These are phyloP conservation scores for Papiliotrema terrestris DNA, from an alignment of 1,284 basidiomycete genomes.

Conservation along the genomic window DNA sequence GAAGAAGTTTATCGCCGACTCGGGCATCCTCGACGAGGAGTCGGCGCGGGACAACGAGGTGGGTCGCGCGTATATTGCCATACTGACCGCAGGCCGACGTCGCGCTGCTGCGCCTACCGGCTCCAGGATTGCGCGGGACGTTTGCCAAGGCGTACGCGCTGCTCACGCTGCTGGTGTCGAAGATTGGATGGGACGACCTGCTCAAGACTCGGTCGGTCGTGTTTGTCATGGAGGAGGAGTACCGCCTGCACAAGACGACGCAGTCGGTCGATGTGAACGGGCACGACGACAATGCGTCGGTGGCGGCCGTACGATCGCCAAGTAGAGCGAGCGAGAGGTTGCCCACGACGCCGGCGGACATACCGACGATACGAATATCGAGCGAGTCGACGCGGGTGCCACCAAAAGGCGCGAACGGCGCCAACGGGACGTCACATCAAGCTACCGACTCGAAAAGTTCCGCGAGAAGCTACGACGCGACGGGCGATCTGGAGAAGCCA, in stretches of 20 bases:
- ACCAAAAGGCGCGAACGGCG: constrained; percentile 4
- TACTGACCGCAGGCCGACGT: constrained; percentile 67
- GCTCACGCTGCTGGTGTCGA: constrained; percentile 80
- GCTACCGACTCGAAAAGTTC: too few relatives aligned
- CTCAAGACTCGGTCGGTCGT: constrained; percentile 88
- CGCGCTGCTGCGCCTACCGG: constrained; percentile 85
- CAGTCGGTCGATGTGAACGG: constrained; percentile 52
- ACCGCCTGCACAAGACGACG: constrained; percentile 63
- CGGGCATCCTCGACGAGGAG: constrained; percentile 57
- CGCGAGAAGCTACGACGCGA: too few relatives aligned
- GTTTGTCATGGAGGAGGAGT: constrained; percentile 99
- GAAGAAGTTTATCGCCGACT: constrained; percentile 76
- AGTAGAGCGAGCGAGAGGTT: constrained; percentile 6
- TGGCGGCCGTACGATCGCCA: constrained; percentile 31
- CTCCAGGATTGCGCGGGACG: constrained; percentile 88
- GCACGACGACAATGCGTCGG: constrained; percentile 75
- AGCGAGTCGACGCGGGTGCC: constrained; percentile 64
- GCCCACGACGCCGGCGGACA: constrained; percentile 44
- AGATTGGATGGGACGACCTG: constrained; percentile 98
- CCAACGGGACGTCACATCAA: too few relatives aligned
- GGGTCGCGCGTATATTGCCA: not conserved
- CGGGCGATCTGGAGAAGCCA: constrained; percentile 44
- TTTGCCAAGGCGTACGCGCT: constrained; percentile 93
- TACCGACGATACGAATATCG: constrained; percentile 87
- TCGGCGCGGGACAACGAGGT: constrained; percentile 77